Conservation (phyloP, 768 basidiomycete species). For the Mycena leptocephala region DNA sequence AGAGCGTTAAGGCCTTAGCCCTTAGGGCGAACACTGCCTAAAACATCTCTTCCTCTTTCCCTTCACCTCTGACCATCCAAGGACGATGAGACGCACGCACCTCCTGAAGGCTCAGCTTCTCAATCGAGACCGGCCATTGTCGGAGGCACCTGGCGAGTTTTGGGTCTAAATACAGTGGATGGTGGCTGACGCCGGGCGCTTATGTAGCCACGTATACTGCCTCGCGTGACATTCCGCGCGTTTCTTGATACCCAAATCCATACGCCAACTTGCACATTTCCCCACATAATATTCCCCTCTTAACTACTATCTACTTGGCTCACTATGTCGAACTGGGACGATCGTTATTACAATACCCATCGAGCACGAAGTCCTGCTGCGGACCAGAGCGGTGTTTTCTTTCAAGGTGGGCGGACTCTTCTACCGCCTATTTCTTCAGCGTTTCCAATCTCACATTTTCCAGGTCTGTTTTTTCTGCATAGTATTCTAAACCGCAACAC, state of each 20-base stretch:
- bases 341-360: conserved; percentile 79
- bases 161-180: background rate
- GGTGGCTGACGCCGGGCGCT: background rate
- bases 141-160: background rate
- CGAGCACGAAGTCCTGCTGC: conserved; percentile 82
- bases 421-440: conserved; percentile 77
- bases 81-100: background rate
- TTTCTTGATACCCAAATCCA: too few species aligned
- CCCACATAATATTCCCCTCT: too few species aligned
- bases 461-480: conserved; percentile 83
- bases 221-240: too few species aligned
- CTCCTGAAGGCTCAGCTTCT: background rate
- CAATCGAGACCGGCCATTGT: background rate
- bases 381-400: conserved; percentile 75
- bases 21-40: too few species aligned
- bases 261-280: too few species aligned
- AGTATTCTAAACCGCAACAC: conserved; percentile 66
- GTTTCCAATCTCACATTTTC: conserved; percentile 92
- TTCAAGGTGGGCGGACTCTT: conserved; percentile 74
- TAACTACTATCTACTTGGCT: too few species aligned
- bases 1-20: too few species aligned
- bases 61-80: background rate
- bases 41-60: conserved; percentile 2
- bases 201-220: too few species aligned
- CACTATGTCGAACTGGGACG: conserved; percentile 70